These are phyloP conservation scores for Psophocarpus tetragonolobus DNA, from an alignment of 306 rosid species.

Conservation along the genomic window DNA sequence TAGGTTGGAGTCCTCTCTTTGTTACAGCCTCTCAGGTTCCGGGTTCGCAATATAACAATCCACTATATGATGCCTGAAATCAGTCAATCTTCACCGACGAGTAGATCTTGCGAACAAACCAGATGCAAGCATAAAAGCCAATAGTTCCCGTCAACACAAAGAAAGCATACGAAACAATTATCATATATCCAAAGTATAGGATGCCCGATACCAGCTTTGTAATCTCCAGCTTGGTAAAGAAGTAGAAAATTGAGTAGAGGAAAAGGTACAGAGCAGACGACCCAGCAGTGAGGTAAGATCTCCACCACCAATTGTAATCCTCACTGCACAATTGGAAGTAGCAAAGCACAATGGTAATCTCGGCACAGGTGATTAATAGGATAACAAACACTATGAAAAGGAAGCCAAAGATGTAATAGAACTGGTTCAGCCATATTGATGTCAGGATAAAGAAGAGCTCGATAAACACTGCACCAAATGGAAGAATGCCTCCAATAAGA, in stretches of 20 bases:
- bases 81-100: slow-evolving; percentile 98
- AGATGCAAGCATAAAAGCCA: slow-evolving; percentile 96
- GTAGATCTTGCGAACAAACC: slow-evolving; percentile 96
- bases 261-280: slow-evolving; percentile 96
- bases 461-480: slow-evolving; percentile 96
- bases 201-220: slow-evolving; percentile 91
- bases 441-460: slow-evolving; percentile 99
- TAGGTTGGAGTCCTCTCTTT: slow-evolving; percentile 23
- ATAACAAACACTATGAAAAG: slow-evolving; percentile 91
- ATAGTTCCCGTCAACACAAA: slow-evolving; percentile 94
- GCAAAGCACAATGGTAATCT: slow-evolving; percentile 96
- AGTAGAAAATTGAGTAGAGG: slow-evolving; percentile 93
- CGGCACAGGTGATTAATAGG: slow-evolving; percentile 91
- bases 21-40: slow-evolving; percentile 30
- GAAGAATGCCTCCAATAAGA: slow-evolving; percentile 98
- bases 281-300: slow-evolving; percentile 96
- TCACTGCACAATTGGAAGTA: slow-evolving; percentile 99
- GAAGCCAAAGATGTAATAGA: slow-evolving; percentile 98
- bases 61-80: slow-evolving; percentile 39
- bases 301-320: slow-evolving; percentile 99
- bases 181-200: slow-evolving; percentile 93
- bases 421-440: slow-evolving; percentile 98
- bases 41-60: slow-evolving; percentile 21
- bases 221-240: slow-evolving; percentile 92
- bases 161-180: slow-evolving; percentile 84